Conservation (phyloP, 805 yeast species). For the Saturnispora diversa region DNA sequence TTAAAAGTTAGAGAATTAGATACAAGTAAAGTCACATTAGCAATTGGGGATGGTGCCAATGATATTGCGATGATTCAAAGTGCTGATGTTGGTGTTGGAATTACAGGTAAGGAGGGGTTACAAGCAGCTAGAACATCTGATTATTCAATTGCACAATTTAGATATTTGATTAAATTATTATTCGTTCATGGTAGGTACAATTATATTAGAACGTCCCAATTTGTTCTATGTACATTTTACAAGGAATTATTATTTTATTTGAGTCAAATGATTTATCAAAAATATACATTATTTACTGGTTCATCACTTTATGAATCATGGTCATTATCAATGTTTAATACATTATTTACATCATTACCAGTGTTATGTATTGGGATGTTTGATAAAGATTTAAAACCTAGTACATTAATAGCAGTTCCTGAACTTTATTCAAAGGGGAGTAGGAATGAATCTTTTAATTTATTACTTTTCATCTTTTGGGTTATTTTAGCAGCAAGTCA, state of each 20-base stretch:
- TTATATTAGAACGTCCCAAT: slow-evolving; percentile 84
- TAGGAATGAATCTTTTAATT: slow-evolving; percentile 62
- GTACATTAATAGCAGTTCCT: slow-evolving; percentile 85
- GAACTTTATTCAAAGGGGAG: slow-evolving; percentile 79
- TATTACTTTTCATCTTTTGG: slow-evolving; percentile 68
- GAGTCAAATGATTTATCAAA: slow-evolving; percentile 80
- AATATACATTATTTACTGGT: slow-evolving; percentile 84
- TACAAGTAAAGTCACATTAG: slow-evolving; percentile 70
- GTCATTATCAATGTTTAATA: slow-evolving; percentile 96
- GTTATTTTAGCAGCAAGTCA: slow-evolving; percentile 66
- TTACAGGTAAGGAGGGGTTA: slow-evolving; percentile 93
- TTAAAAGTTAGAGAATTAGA: slow-evolving; percentile 64
- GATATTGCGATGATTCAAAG: slow-evolving; percentile 99
- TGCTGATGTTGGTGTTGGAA: slow-evolving; percentile 96
- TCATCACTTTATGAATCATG: slow-evolving; percentile 90
- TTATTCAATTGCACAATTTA: slow-evolving; percentile 90
- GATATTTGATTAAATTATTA: slow-evolving; percentile 71
- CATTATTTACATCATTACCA: slow-evolving; percentile 87
- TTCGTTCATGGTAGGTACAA: slow-evolving; percentile 96
- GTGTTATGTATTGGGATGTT: slow-evolving; percentile 93
- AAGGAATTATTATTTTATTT: slow-evolving; percentile 86
- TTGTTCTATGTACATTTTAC: slow-evolving; percentile 88
- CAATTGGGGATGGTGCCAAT: slow-evolving; percentile 98
- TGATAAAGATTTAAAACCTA: slow-evolving; percentile 82
- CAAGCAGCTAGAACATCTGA: slow-evolving; percentile 96